These are phyloP conservation scores for Penicillium psychrosexuale DNA, from an alignment of 2,329 filamentous ascomycete species.

Conservation along the genomic window DNA sequence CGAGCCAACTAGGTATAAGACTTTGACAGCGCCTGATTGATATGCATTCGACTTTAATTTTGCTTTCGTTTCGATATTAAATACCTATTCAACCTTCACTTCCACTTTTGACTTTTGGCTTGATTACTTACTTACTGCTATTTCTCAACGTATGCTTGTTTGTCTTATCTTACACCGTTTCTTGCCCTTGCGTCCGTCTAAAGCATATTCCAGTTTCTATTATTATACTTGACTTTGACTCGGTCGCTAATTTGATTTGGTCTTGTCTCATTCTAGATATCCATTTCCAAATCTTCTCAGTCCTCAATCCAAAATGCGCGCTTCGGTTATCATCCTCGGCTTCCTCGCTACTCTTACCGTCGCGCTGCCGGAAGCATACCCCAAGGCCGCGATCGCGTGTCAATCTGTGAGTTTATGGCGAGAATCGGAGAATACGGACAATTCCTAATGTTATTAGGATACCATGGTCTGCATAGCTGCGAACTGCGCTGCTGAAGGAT, in stretches of 20 bases:
- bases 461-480: constrained; percentile 3
- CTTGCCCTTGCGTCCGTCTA: background rate
- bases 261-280: background rate
- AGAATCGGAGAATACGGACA: background rate
- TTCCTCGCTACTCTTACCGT: constrained; percentile 13
- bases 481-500: constrained; percentile 1
- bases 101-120: background rate
- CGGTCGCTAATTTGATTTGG: background rate
- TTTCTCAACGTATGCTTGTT: background rate
- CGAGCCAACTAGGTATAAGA: constrained; percentile 4
- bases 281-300: background rate
- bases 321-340: constrained; percentile 13
- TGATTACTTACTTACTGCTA: background rate
- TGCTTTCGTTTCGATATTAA: background rate
- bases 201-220: background rate
- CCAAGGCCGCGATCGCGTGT: constrained; percentile 2
- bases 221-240: background rate
- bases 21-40: background rate
- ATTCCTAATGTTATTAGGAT: background rate
- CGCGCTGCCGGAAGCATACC: constrained; percentile 14
- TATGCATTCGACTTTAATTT: background rate
- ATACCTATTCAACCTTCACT: background rate
- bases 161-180: background rate
- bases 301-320: constrained; percentile 14
- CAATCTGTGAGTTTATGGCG: constrained; percentile 4